Evolutionary conservation across 345 rosid species (phyloP).

Genomic region (Ceriops decandra): DNA sequence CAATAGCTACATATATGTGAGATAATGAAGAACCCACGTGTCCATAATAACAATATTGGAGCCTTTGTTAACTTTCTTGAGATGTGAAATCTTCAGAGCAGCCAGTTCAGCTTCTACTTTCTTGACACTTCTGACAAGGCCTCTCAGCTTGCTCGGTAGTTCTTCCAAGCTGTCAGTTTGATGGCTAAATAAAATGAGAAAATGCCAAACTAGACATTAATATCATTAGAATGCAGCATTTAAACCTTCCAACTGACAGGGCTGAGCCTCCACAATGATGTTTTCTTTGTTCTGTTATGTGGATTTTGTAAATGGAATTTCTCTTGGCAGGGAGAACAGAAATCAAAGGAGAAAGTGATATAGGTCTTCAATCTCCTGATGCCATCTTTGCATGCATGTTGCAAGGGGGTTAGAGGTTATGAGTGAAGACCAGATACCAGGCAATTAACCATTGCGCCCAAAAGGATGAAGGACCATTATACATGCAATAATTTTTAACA

Average conservation of each 20-base stretch:
- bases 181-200: neutral
- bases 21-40: constrained; percentile 50
- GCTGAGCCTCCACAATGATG: no score
- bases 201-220: neutral
- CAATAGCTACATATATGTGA: neutral
- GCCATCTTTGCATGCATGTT: no score
- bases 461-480: no score
- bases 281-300: no score
- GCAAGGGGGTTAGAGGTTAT: no score
- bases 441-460: no score
- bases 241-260: no score
- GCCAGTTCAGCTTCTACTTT: constrained; percentile 87
- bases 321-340: neutral
- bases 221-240: neutral
- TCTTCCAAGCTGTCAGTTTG: constrained; percentile 66
- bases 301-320: neutral
- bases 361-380: no score
- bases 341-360: neutral
- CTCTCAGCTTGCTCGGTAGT: constrained; percentile 69
- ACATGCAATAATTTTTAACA: neutral
- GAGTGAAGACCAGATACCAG: no score
- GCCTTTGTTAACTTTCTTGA: constrained; percentile 79
- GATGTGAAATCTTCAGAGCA: constrained; percentile 83
- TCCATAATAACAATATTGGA: constrained; percentile 78
- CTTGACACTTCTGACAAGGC: constrained; percentile 64